Evolutionary conservation across 352 stramenopile genomes (phyloP).

Genomic region (Pythium monospermum): DNA sequence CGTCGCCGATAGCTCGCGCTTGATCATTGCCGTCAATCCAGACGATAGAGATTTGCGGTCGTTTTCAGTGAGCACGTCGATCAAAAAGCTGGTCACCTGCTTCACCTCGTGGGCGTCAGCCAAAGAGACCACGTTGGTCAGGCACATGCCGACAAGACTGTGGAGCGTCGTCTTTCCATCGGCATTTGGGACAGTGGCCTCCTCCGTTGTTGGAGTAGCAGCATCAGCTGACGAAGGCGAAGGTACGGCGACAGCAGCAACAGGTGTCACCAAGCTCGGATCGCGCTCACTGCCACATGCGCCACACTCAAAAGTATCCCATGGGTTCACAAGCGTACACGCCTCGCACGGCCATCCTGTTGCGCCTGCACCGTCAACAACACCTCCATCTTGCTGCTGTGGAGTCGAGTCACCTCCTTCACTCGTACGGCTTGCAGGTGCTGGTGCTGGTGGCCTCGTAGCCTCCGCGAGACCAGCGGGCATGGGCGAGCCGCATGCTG

Average conservation of each 20-base stretch:
- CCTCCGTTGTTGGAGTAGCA: too few species aligned
- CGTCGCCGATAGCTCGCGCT: not conserved
- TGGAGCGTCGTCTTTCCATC: not conserved
- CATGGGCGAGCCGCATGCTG: constrained; percentile 59
- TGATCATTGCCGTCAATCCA: not conserved
- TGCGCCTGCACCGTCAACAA: not conserved
- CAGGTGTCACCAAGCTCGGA: constrained; percentile 27
- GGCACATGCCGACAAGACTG: not conserved
- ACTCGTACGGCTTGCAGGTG: constrained; percentile 1
- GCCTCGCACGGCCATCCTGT: constrained; percentile 50
- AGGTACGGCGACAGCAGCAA: too few species aligned
- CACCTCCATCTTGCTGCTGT: not conserved
- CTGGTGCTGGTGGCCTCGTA: constrained; percentile 4
- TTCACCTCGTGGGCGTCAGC: constrained; percentile 1
- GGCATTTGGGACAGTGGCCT: too few species aligned
- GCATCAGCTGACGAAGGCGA: too few species aligned
- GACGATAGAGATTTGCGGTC: not conserved
- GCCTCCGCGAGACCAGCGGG: constrained; percentile 36
- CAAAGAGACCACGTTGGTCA: constrained; percentile 8
- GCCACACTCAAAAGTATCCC: constrained; percentile 36
- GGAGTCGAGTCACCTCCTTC: not conserved
- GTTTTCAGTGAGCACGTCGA: constrained; percentile 1
- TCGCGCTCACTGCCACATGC: constrained; percentile 53
- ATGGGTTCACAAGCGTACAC: constrained; percentile 69
- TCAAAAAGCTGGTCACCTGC: constrained; percentile 13